These are phyloP conservation scores for Paratinospora sagittata DNA, from an alignment of 164 flowering plant genomes.

Conservation along the genomic window DNA sequence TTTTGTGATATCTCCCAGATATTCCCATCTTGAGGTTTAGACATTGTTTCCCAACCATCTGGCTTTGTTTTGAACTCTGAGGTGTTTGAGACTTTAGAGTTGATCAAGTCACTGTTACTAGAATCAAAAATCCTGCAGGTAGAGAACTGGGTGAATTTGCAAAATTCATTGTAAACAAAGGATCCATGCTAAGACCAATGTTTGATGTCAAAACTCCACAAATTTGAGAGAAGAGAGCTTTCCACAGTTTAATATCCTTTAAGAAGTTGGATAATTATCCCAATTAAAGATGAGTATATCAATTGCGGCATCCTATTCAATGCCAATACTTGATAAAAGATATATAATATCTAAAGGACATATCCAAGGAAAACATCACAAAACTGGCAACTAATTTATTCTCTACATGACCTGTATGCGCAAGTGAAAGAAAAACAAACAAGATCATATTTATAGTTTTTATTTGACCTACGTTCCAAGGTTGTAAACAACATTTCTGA, in stretches of 20 bases:
- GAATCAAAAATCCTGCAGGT: slow-evolving; percentile 73
- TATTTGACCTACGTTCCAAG: neutral
- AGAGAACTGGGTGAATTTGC: neutral
- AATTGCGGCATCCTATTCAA: neutral
- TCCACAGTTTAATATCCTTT: neutral
- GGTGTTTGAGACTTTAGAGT: slow-evolving; percentile 38
- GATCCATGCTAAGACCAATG: too few relatives aligned
- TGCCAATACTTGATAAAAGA: neutral
- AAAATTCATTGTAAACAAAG: neutral
- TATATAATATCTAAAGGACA: neutral
- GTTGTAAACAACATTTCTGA: neutral
- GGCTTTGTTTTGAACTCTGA: slow-evolving; percentile 85
- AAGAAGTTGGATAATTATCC: neutral
- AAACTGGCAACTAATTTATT: neutral
- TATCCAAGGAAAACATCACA: neutral
- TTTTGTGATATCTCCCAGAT: slow-evolving; percentile 94
- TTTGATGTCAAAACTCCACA: too few relatives aligned
- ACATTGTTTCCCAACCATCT: slow-evolving; percentile 95
- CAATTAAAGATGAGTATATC: neutral
- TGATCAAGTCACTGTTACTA: slow-evolving; percentile 37
- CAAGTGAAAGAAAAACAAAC: neutral
- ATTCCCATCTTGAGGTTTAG: slow-evolving; percentile 75
- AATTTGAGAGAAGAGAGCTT: too few relatives aligned
- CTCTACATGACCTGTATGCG: neutral
- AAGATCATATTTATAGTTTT: neutral